Evolutionary conservation across 2,329 filamentous ascomycete genomes (phyloP).

Genomic region (Aspergillus sp.): DNA sequence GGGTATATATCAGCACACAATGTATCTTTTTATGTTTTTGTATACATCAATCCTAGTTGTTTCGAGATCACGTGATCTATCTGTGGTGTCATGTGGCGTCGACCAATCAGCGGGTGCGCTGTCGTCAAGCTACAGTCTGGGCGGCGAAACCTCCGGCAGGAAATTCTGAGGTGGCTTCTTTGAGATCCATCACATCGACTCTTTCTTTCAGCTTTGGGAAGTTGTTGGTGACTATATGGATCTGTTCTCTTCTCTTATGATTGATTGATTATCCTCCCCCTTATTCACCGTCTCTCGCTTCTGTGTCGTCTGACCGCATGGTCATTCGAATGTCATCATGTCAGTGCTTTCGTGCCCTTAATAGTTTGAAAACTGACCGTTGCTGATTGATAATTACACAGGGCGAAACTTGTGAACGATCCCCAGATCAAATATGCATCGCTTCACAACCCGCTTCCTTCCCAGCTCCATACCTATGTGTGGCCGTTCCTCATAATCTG

Average conservation of each 20-base stretch:
- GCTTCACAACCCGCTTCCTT: conserved; percentile 77
- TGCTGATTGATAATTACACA: conserved; percentile 22
- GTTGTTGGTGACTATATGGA: background rate
- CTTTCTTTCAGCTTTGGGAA: conserved; percentile 1
- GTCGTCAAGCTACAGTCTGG: background rate
- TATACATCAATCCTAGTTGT: background rate
- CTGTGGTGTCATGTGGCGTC: background rate
- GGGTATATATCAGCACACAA: too few relatives aligned
- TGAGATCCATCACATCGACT: conserved; percentile 1
- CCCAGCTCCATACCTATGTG: conserved; percentile 77
- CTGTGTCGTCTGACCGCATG: conserved; percentile 21
- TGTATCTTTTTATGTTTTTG: background rate
- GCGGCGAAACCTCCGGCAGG: conserved; percentile 17
- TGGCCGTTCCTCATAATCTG: conserved; percentile 91
- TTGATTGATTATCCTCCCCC: conserved; percentile 11
- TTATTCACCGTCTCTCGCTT: conserved; percentile 4
- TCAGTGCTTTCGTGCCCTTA: conserved; percentile 14
- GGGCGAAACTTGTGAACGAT: conserved; percentile 84
- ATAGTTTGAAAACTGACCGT: conserved; percentile 7
- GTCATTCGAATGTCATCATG: conserved; percentile 29
- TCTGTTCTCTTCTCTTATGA: conserved; percentile 18
- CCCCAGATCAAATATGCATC: conserved; percentile 80
- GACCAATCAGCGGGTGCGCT: background rate
- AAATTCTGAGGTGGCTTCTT: conserved; percentile 26
- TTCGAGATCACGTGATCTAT: background rate